A percentile compares a stretch with the other conserved stretches of the same genome.
phyloP scores from a whole-genome alignment of 495 filamentous ascomycete genomes.

The Xylaria telfairii region DNA sequence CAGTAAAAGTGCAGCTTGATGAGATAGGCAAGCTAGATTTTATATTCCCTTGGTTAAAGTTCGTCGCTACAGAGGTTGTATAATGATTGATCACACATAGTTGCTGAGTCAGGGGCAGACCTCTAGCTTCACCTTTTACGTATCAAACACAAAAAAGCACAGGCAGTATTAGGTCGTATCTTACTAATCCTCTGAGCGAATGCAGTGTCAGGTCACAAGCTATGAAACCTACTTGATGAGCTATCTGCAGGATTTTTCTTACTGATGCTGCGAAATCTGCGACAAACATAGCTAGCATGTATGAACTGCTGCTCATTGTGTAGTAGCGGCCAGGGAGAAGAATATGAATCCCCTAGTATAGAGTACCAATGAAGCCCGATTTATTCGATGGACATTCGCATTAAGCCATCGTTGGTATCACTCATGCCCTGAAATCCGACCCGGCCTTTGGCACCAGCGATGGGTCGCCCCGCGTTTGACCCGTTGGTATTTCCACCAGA shows the following conservation, averaged over 20 bases:
- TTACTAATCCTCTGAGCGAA: background rate
- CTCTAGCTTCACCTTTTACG: background rate
- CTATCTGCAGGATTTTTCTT: background rate
- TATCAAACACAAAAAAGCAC: background rate
- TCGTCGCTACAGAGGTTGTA: background rate
- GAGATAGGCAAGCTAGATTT: background rate
- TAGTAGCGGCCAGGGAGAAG: background rate
- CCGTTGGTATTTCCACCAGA: slow-evolving; percentile 34
- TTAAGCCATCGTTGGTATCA: slow-evolving; percentile 92
- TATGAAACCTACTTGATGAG: background rate
- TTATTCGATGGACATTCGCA: slow-evolving; percentile 95
- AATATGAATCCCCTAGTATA: background rate
- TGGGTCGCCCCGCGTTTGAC: slow-evolving; percentile 32
- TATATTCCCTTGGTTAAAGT: background rate
- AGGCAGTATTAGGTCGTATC: background rate
- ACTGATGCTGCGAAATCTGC: background rate
- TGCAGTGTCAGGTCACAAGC: background rate
- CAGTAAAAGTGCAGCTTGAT: slow-evolving; percentile 40
- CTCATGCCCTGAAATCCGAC: slow-evolving; percentile 94
- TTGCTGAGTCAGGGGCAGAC: background rate
- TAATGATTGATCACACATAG: background rate
- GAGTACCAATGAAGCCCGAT: background rate
- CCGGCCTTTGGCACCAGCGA: slow-evolving; percentile 49
- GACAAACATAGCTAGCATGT: background rate
- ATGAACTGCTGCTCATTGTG: background rate